Percentiles rank a stretch among this genome's conserved stretches.
Conservation (phyloP, 208 protist genomes). For the Trichomonas tenax region DNA sequence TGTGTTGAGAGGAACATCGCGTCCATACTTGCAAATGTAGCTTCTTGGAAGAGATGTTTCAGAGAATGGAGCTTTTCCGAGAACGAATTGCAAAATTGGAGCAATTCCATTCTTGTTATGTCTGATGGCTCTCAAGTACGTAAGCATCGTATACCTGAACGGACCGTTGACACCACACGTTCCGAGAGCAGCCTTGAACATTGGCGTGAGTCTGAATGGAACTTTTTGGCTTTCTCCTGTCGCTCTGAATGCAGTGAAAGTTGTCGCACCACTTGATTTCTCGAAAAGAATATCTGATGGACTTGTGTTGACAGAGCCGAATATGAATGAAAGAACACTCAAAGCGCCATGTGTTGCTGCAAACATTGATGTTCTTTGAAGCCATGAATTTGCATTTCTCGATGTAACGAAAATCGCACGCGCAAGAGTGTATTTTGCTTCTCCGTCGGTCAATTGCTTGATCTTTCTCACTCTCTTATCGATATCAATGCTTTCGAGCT, state of each 20-base stretch:
- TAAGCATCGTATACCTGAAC: background rate
- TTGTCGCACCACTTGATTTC: background rate
- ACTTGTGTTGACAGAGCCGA: background rate
- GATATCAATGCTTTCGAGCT: background rate
- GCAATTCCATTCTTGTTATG: background rate
- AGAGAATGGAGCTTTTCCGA: background rate
- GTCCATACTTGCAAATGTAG: background rate
- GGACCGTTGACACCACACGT: background rate
- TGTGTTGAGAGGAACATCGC: background rate
- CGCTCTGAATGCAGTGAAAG: background rate
- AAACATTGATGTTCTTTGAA: background rate
- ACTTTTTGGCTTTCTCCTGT: background rate
- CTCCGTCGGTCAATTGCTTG: background rate
- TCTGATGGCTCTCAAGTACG: background rate
- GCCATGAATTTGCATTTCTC: background rate
- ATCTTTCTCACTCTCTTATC: background rate
- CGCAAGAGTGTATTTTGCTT: background rate
- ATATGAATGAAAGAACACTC: background rate
- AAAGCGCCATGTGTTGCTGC: background rate
- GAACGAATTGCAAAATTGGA: background rate
- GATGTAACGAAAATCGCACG: background rate
- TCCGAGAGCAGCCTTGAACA: background rate
- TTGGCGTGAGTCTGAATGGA: background rate
- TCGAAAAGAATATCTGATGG: background rate
- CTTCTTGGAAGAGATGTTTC: background rate